These are phyloP conservation scores for Eucalyptus curtisii DNA, from an alignment of 345 rosid genomes.

Conservation along the genomic window DNA sequence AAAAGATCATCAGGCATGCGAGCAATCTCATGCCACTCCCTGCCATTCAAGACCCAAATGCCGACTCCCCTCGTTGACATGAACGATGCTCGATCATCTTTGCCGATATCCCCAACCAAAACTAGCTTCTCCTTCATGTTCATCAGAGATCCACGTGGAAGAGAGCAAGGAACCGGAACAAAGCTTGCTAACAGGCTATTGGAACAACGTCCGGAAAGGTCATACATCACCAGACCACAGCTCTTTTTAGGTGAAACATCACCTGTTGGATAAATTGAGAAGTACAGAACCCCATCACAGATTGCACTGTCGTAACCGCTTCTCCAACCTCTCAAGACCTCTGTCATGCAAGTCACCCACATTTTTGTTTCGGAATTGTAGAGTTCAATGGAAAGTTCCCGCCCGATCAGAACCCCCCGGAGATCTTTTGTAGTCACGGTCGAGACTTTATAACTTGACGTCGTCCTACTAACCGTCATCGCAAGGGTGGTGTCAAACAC, in stretches of 20 bases:
- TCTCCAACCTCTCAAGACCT: slow-evolving; percentile 77
- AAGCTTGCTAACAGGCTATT: slow-evolving; percentile 22
- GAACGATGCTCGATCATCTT: slow-evolving; percentile 17
- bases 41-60: slow-evolving; percentile 61
- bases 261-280: slow-evolving; percentile 28
- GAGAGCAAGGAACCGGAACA: slow-evolving; percentile 56
- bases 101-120: slow-evolving; percentile 82
- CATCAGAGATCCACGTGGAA: slow-evolving; percentile 81
- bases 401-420: slow-evolving; percentile 45
- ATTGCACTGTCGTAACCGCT: slow-evolving; percentile 75
- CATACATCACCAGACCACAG: slow-evolving; percentile 41
- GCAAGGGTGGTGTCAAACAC: slow-evolving; percentile 65
- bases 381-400: slow-evolving; percentile 51
- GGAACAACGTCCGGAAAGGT: slow-evolving; percentile 20
- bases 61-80: slow-evolving; percentile 37
- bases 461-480: slow-evolving; percentile 26
- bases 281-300: slow-evolving; percentile 49
- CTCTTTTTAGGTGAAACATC: slow-evolving; percentile 25
- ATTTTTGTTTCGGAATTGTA: slow-evolving; percentile 52
- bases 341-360: slow-evolving; percentile 46
- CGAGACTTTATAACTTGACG: slow-evolving; percentile 35
- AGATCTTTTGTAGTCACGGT: slow-evolving; percentile 70
- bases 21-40: slow-evolving; percentile 53
- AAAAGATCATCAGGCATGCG: slow-evolving; percentile 75
- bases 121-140: slow-evolving; percentile 69